A percentile compares a stretch with the other conserved stretches of the same genome.
These are phyloP conservation scores for Berkeleyomyces rouxiae DNA, from an alignment of 2,329 filamentous ascomycete species.

Conservation along the genomic window DNA sequence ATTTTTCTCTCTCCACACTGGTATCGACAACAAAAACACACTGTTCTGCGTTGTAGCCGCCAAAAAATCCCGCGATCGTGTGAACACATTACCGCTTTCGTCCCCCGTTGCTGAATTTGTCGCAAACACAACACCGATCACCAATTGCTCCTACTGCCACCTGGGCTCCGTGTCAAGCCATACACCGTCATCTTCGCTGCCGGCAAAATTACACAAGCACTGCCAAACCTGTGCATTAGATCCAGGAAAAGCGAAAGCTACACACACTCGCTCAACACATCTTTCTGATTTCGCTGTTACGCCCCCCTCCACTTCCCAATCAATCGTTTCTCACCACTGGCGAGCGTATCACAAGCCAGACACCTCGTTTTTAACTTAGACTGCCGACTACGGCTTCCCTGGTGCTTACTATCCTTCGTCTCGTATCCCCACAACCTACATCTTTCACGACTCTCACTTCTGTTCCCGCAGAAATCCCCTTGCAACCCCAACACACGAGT, in stretches of 20 bases:
- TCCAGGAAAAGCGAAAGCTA: not conserved
- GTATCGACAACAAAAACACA: not conserved
- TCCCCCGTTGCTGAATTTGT: not conserved
- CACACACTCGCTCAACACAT: not conserved
- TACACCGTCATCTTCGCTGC: not conserved
- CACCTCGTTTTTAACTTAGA: not conserved
- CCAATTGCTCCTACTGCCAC: not conserved
- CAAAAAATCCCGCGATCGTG: slow-evolving; percentile 2
- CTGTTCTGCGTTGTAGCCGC: not conserved
- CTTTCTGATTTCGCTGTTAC: not conserved
- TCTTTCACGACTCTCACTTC: not conserved
- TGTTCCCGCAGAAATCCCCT: not conserved
- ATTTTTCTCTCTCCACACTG: not conserved
- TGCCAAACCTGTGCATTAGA: not conserved
- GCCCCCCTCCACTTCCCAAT: not conserved
- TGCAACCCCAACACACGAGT: not conserved
- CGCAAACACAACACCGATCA: not conserved
- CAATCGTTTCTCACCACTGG: not conserved
- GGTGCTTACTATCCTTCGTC: not conserved
- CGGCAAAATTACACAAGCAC: not conserved
- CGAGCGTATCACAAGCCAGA: not conserved
- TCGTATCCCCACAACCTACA: not conserved
- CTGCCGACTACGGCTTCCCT: not conserved
- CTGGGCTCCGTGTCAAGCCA: not conserved
- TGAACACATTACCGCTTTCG: slow-evolving; percentile 8